These are phyloP conservation scores for Hanseniaspora lindneri DNA, from an alignment of 805 yeast genomes.

Conservation along the genomic window DNA sequence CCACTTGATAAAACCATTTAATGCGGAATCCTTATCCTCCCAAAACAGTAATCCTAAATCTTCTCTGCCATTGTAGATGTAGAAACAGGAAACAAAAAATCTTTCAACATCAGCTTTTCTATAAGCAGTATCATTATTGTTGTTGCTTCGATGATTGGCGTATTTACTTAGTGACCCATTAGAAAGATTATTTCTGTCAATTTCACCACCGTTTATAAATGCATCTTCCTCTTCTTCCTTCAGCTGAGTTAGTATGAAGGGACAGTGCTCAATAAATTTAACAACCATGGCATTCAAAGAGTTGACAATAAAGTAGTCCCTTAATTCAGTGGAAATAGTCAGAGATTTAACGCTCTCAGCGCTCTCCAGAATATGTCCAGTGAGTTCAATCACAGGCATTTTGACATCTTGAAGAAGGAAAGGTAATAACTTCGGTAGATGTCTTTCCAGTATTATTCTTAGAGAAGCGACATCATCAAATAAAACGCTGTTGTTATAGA, in stretches of 20 bases:
- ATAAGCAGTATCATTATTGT: slow-evolving; percentile 40
- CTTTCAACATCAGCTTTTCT: slow-evolving; percentile 78
- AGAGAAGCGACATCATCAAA: slow-evolving; percentile 40
- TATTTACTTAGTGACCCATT: slow-evolving; percentile 28
- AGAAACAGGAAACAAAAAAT: slow-evolving; percentile 64
- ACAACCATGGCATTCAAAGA: slow-evolving; percentile 42
- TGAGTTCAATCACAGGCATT: slow-evolving; percentile 21
- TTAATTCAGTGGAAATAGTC: slow-evolving; percentile 22
- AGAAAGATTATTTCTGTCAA: slow-evolving; percentile 26
- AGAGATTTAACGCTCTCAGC: slow-evolving; percentile 5
- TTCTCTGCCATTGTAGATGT: slow-evolving; percentile 52
- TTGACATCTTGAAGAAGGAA: slow-evolving; percentile 42
- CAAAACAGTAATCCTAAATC: slow-evolving; percentile 51
- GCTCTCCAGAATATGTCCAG: slow-evolving; percentile 3
- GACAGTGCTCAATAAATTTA: slow-evolving; percentile 49
- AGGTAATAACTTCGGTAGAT: slow-evolving; percentile 47
- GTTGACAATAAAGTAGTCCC: slow-evolving; percentile 30
- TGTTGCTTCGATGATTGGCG: neutral
- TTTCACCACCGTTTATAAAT: slow-evolving; percentile 40
- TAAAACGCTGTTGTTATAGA: slow-evolving; percentile 31
- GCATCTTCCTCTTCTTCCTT: slow-evolving; percentile 68
- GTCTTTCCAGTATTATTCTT: slow-evolving; percentile 52
- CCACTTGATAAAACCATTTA: slow-evolving; percentile 80
- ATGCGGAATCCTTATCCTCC: slow-evolving; percentile 51
- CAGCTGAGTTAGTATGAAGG: slow-evolving; percentile 52